These are phyloP conservation scores for Neonectria sp. DNA, from an alignment of 2,329 filamentous ascomycete genomes.

Conservation along the genomic window DNA sequence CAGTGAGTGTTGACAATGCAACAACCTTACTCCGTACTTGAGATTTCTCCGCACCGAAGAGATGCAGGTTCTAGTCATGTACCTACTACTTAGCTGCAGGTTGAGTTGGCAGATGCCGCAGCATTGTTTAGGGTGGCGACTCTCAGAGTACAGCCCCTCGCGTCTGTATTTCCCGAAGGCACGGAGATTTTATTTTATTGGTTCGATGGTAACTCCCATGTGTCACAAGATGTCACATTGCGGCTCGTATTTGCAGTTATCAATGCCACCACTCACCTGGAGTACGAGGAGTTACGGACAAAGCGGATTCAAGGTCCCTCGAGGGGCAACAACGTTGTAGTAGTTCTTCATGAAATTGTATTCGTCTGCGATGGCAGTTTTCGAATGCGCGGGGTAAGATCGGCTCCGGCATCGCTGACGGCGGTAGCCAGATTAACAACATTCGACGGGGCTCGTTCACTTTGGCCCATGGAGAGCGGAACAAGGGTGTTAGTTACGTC, in stretches of 20 bases:
- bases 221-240: slow-evolving; percentile 14
- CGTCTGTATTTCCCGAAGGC: slow-evolving; percentile 24
- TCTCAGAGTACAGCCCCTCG: slow-evolving; percentile 16
- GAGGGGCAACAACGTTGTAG: neutral
- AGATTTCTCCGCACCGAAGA: slow-evolving; percentile 4
- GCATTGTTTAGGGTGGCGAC: slow-evolving; percentile 20
- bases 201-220: neutral
- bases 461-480: slow-evolving; percentile 6
- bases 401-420: slow-evolving; percentile 26
- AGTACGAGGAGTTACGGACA: slow-evolving; percentile 10
- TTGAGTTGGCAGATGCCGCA: slow-evolving; percentile 33
- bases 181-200: slow-evolving; percentile 14
- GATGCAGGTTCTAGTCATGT: slow-evolving; percentile 1
- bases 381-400: slow-evolving; percentile 26
- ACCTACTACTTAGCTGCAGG: slow-evolving; percentile 24
- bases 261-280: neutral
- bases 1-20: no score
- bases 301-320: slow-evolving; percentile 1
- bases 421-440: slow-evolving; percentile 7
- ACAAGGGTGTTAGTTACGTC: slow-evolving; percentile 18
- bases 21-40: neutral
- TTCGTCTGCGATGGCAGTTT: neutral
- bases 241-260: slow-evolving; percentile 13
- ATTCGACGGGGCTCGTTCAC: slow-evolving; percentile 7
- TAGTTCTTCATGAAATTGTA: neutral